Evolutionary conservation across 768 basidiomycete species (phyloP), one percentile per base, ranked within the genome.

Genomic region (Holtermannia corniformis): DNA sequence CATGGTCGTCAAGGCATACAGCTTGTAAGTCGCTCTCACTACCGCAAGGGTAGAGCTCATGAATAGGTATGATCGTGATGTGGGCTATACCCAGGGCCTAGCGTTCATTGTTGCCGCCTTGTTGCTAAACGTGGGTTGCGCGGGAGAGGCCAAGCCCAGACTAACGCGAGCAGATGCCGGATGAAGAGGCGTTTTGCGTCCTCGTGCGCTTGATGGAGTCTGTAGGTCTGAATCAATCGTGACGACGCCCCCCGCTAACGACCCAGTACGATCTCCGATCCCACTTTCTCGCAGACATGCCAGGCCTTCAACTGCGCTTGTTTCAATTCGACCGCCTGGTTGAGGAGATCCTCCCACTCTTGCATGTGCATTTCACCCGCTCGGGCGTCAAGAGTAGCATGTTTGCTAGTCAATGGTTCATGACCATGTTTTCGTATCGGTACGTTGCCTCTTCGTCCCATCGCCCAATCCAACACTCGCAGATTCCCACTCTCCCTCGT

Each of bases 231-330:
- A 20, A n/a, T 3, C 44, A 4, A 7, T 45, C n/a, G 1, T 27
- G 24, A n/a, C n/a, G n/a, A n/a, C n/a, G n/a, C n/a, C n/a, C n/a
- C n/a, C n/a, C n/a, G n/a, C n/a, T n/a, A n/a, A n/a, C n/a, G n/a
- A n/a, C n/a, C n/a, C 27, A 62, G 0, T 97, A 99, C 68, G 92
- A 93, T 71, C 78, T 97, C 2, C 82, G 93, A 42, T 90, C 90
- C 1, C 93, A 96, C 73, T 99, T 91, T 74, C 77, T 96, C n/a
- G 92, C 95, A 3, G 93, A 99, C 65, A 99, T 99, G 95, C 95
- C 95, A 0, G 93, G 90, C 60, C 72, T 99, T 4, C 95, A 97
- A 68, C 75, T 91, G 41, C 87, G 93, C 20, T 79, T 99, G 16
- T 79, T 76, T 66, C 78, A 99, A 82, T 96, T 97, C 72, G 95